Evolutionary conservation across 2,329 filamentous ascomycete genomes (phyloP).

Genomic region (Bipolaris zeicola): DNA sequence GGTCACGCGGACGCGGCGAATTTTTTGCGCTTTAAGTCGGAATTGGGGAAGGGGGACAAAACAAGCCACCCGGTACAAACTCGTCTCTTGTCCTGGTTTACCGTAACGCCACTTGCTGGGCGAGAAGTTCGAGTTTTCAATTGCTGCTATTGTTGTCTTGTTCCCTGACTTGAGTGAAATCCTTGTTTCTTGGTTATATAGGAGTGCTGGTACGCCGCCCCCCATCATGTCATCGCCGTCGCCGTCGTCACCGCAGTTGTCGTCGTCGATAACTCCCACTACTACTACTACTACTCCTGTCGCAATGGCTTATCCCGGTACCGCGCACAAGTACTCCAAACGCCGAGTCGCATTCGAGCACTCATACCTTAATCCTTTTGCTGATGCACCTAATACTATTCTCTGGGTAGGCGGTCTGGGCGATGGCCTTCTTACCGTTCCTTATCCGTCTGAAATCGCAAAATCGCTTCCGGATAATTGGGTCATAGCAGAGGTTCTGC

Average conservation of each 20-base stretch:
- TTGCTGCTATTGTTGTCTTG: too few species aligned
- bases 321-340: slow-evolving; percentile 51
- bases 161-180: too few species aligned
- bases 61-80: background rate
- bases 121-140: background rate
- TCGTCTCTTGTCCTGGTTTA: background rate
- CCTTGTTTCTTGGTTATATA: too few species aligned
- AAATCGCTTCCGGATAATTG: slow-evolving; percentile 56
- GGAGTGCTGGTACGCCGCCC: too few species aligned
- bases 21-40: background rate
- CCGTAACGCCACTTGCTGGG: background rate
- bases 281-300: background rate
- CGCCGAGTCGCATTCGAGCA: slow-evolving; percentile 55
- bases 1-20: background rate
- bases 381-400: slow-evolving; percentile 59
- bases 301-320: slow-evolving; percentile 46
- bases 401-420: slow-evolving; percentile 73
- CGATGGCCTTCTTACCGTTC: slow-evolving; percentile 70
- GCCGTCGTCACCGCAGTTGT: background rate
- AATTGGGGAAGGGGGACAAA: too few species aligned
- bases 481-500: slow-evolving; percentile 58
- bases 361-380: slow-evolving; percentile 34
- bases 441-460: slow-evolving; percentile 61
- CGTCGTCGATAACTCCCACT: too few species aligned
- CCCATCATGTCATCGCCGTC: background rate